These are phyloP conservation scores for Edaphochlamys debaryana DNA, from an alignment of 139 green algal species.

Conservation along the genomic window DNA sequence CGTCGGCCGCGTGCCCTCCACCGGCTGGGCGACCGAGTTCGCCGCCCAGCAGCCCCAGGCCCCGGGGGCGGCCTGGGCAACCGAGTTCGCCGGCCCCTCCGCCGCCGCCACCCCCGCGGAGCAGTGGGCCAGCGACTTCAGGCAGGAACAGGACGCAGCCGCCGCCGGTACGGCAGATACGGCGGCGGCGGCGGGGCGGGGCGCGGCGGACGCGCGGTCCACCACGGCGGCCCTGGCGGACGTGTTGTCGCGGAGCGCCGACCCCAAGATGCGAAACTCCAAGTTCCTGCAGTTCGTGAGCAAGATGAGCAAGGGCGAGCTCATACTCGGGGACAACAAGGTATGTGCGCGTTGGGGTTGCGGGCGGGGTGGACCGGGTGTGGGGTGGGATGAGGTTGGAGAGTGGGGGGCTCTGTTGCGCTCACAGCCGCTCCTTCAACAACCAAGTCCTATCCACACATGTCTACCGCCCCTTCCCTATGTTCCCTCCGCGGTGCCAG, in stretches of 20 bases:
- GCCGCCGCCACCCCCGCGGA: not conserved
- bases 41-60: conserved; percentile 36
- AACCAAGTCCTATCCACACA: too few relatives aligned
- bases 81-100: not conserved
- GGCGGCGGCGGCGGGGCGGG: conserved; percentile 7
- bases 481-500: too few relatives aligned
- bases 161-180: not conserved
- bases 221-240: conserved; percentile 67
- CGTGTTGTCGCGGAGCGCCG: conserved; percentile 57
- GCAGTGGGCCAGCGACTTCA: conserved; percentile 68
- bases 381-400: not conserved
- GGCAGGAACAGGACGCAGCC: conserved; percentile 21
- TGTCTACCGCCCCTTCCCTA: too few relatives aligned
- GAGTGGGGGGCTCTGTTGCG: too few relatives aligned
- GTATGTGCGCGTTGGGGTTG: conserved; percentile 61
- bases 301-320: conserved; percentile 93
- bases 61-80: not conserved
- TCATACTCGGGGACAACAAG: conserved; percentile 85
- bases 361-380: not conserved
- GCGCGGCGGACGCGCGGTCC: conserved; percentile 17
- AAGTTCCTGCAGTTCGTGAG: conserved; percentile 96
- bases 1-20: conserved; percentile 25
- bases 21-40: conserved; percentile 68
- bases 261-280: conserved; percentile 90
- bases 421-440: conserved; percentile 37